A percentile compares a stretch with the other conserved stretches of the same genome.
phyloP scores from a whole-genome alignment of 2,329 filamentous ascomycete species.

The Fusarium pseudoanthophilum region DNA sequence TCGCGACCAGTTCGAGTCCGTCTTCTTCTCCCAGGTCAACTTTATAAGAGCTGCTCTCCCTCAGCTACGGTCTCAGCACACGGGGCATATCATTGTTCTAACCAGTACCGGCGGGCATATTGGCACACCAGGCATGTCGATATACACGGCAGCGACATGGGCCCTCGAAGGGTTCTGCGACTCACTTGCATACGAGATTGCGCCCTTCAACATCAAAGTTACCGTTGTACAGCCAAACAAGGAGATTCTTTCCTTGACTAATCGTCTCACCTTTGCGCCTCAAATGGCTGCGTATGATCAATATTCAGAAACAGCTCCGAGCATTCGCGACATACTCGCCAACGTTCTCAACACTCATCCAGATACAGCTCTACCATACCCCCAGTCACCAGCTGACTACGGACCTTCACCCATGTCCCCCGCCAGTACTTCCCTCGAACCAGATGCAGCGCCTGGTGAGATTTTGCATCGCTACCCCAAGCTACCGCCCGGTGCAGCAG shows the following conservation, averaged over 20 bases:
- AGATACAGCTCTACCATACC: slow-evolving; percentile 62
- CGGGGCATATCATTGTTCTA: slow-evolving; percentile 89
- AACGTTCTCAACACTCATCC: slow-evolving; percentile 82
- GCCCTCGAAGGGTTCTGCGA: slow-evolving; percentile 96
- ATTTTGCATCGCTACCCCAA: slow-evolving; percentile 78
- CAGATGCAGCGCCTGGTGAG: slow-evolving; percentile 51
- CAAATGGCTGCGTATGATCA: slow-evolving; percentile 68
- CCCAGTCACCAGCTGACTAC: slow-evolving; percentile 39
- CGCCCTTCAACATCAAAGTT: slow-evolving; percentile 95
- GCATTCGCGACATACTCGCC: slow-evolving; percentile 83
- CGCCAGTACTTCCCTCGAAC: slow-evolving; percentile 48
- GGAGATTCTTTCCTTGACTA: slow-evolving; percentile 88
- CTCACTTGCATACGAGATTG: slow-evolving; percentile 93
- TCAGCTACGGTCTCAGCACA: slow-evolving; percentile 79
- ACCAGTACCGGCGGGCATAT: slow-evolving; percentile 93
- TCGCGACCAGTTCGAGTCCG: slow-evolving; percentile 90
- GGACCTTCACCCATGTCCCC: slow-evolving; percentile 47
- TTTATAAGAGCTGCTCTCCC: slow-evolving; percentile 91
- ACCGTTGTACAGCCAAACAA: slow-evolving; percentile 96
- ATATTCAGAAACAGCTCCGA: slow-evolving; percentile 70
- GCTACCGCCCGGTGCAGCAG: slow-evolving; percentile 73
- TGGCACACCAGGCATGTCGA: slow-evolving; percentile 88
- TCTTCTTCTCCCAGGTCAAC: slow-evolving; percentile 96
- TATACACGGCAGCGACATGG: slow-evolving; percentile 94
- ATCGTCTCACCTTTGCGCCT: slow-evolving; percentile 86